phyloP scores from a whole-genome alignment of 805 yeast species.

The Kurtzmaniella cleridarum region DNA sequence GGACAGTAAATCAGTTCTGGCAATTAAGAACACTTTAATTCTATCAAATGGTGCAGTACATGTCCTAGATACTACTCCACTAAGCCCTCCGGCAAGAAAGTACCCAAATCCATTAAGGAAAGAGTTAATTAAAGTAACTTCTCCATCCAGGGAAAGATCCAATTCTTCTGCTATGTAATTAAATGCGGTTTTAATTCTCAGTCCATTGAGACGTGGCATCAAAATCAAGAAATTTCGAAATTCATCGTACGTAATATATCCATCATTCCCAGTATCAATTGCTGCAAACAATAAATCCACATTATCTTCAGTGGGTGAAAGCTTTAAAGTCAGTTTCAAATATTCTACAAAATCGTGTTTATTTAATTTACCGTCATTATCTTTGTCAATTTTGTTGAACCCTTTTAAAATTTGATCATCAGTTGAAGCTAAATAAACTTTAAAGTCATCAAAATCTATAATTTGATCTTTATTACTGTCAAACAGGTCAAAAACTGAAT shows the following conservation, averaged over 20 bases:
- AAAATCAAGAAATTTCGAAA: constrained; percentile 79
- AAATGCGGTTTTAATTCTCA: constrained; percentile 77
- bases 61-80: constrained; percentile 94
- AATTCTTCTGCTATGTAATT: constrained; percentile 71
- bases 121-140: constrained; percentile 77
- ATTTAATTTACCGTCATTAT: constrained; percentile 67
- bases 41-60: constrained; percentile 97
- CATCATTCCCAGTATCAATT: constrained; percentile 52
- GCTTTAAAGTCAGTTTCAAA: constrained; percentile 46
- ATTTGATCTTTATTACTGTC: constrained; percentile 52
- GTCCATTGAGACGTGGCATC: constrained; percentile 76
- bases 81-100: constrained; percentile 89
- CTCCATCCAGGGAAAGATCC: constrained; percentile 87
- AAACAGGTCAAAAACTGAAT: constrained; percentile 51
- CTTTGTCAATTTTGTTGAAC: constrained; percentile 61
- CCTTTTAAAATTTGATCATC: constrained; percentile 69
- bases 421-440: constrained; percentile 56
- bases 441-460: constrained; percentile 63
- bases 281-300: constrained; percentile 52
- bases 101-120: constrained; percentile 81
- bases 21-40: constrained; percentile 87
- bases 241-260: constrained; percentile 75
- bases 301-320: constrained; percentile 47
- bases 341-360: constrained; percentile 64
- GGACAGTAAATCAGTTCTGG: constrained; percentile 76